phyloP scores from a whole-genome alignment of 73 alveolate species.

The Paraurostyla sp. region DNA sequence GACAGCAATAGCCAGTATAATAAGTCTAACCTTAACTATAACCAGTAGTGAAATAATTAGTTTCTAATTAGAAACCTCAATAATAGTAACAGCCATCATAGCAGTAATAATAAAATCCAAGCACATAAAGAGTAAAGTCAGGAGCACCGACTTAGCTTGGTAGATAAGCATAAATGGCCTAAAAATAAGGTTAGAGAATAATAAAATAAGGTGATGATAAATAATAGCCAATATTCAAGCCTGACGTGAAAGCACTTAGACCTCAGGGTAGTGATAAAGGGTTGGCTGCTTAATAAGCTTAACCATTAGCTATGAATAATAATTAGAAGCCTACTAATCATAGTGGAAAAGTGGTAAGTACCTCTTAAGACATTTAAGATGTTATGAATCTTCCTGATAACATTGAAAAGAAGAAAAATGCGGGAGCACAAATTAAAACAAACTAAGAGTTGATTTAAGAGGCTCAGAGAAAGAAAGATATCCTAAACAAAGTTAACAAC shows the following conservation, averaged over 20 bases:
- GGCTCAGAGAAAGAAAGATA: constrained; percentile 7
- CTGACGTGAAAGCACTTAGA: constrained; percentile 21
- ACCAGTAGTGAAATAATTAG: neutral
- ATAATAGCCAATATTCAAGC: constrained; percentile 30
- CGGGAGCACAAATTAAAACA: neutral
- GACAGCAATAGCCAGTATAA: neutral
- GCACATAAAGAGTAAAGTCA: constrained; percentile 13
- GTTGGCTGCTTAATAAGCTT: too few relatives aligned
- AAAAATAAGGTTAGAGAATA: constrained; percentile 41
- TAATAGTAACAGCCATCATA: constrained; percentile 8
- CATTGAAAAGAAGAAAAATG: neutral
- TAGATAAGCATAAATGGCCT: constrained; percentile 34
- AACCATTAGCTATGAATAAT: neutral
- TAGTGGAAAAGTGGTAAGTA: neutral
- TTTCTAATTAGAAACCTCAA: neutral
- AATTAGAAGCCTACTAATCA: neutral
- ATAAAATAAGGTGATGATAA: constrained; percentile 35
- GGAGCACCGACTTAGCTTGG: constrained; percentile 44
- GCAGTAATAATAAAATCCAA: neutral
- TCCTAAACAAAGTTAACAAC: constrained; percentile 4
- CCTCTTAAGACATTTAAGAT: neutral
- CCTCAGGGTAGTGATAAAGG: too few relatives aligned
- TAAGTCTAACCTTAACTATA: neutral
- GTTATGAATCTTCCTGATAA: constrained; percentile 41
- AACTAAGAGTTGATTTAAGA: constrained; percentile 7